These are phyloP conservation scores for Terana coerulea DNA, from an alignment of 768 basidiomycete species.

Conservation along the genomic window DNA sequence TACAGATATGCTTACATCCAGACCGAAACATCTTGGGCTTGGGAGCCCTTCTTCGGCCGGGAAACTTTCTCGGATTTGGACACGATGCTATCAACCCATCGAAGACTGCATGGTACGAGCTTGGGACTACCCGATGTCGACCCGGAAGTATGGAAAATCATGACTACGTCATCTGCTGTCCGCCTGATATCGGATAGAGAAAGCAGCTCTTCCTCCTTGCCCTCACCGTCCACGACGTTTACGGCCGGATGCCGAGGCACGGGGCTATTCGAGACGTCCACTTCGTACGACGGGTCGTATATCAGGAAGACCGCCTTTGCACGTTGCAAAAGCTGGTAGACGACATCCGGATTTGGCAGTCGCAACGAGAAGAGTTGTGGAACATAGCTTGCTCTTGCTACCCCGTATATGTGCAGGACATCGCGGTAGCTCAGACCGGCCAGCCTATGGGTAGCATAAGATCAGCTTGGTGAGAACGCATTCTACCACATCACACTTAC, in stretches of 20 bases:
- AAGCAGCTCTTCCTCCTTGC: conserved; percentile 37
- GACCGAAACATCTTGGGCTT: conserved; percentile 58
- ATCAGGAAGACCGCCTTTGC: conserved; percentile 59
- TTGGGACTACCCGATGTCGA: conserved; percentile 77
- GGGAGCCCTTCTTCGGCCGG: conserved; percentile 39
- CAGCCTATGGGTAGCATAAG: conserved; percentile 40
- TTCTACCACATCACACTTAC: conserved; percentile 37
- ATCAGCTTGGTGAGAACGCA: background rate
- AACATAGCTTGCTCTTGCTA: conserved; percentile 57
- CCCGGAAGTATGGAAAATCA: conserved; percentile 74
- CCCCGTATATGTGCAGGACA: conserved; percentile 63
- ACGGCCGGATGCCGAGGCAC: conserved; percentile 45
- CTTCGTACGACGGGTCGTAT: conserved; percentile 53
- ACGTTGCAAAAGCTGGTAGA: conserved; percentile 59
- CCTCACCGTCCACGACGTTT: conserved; percentile 35
- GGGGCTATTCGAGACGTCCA: conserved; percentile 41
- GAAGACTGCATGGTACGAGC: conserved; percentile 62
- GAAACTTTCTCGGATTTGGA: conserved; percentile 52
- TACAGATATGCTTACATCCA: conserved; percentile 52
- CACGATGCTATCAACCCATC: conserved; percentile 53
- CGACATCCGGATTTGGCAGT: conserved; percentile 60
- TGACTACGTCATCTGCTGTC: conserved; percentile 35
- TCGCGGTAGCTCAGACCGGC: conserved; percentile 65
- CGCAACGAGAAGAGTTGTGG: conserved; percentile 73
- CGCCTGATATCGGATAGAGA: conserved; percentile 36